Conservation (phyloP, 169 alveolate species). For the Plasmodium cynomolgi region DNA sequence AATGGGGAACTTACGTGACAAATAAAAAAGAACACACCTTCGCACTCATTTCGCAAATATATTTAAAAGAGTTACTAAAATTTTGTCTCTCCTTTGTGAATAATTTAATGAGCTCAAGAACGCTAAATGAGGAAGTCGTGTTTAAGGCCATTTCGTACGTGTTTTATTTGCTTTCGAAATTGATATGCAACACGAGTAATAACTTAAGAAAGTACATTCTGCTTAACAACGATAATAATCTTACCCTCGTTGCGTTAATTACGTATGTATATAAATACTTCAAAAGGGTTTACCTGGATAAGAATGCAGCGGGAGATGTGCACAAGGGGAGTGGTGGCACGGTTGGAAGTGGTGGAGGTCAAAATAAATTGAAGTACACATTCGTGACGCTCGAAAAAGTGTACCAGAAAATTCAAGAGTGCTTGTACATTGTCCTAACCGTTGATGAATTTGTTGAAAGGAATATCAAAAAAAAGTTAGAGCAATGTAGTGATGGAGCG, state of each 20-base stretch:
- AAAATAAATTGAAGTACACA: conserved; percentile 26
- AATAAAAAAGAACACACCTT: conserved; percentile 23
- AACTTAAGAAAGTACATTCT: conserved; percentile 17
- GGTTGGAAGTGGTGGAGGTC: not conserved
- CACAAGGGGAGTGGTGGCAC: not conserved
- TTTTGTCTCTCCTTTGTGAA: conserved; percentile 14
- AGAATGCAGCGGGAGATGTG: not conserved
- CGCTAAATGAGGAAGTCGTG: conserved; percentile 30
- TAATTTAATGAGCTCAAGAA: conserved; percentile 24
- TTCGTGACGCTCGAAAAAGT: conserved; percentile 45
- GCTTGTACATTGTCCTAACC: conserved; percentile 48
- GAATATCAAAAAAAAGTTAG: not conserved
- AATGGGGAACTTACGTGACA: not conserved
- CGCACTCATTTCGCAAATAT: conserved; percentile 27
- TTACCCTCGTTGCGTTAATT: conserved; percentile 25
- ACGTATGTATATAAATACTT: conserved; percentile 51
- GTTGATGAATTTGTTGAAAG: conserved; percentile 59
- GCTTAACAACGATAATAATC: conserved; percentile 21
- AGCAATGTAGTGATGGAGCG: not conserved
- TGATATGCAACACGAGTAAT: conserved; percentile 52
- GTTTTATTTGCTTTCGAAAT: conserved; percentile 57
- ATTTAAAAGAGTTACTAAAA: conserved; percentile 52
- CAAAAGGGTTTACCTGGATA: conserved; percentile 46
- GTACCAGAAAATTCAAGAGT: conserved; percentile 71
- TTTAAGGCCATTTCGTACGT: conserved; percentile 56